Conservation (phyloP, 148 eudicot genomes). For the Fallopia convolvulus region DNA sequence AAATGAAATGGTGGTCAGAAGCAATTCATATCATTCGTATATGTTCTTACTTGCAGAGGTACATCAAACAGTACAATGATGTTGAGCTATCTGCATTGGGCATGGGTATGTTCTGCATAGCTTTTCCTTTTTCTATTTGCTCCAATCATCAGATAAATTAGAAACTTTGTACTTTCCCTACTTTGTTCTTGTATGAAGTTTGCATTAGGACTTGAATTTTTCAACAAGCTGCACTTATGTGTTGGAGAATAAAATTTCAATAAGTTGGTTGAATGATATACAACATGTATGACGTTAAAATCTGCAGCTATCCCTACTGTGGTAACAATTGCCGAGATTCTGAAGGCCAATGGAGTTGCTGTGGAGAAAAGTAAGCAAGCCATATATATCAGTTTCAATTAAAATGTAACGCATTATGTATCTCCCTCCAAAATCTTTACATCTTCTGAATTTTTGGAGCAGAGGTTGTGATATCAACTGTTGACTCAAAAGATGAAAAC, state of each 20-base stretch:
- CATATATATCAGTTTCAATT: neutral
- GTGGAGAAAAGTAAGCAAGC: slow-evolving; percentile 32
- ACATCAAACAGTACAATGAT: slow-evolving; percentile 34
- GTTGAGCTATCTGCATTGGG: slow-evolving; percentile 52
- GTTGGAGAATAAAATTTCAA: neutral
- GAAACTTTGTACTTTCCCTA: neutral
- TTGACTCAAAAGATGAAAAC: slow-evolving; percentile 43
- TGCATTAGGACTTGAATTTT: neutral
- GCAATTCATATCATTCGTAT: neutral
- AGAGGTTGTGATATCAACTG: slow-evolving; percentile 54
- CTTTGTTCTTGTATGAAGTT: neutral
- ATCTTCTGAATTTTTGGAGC: slow-evolving; percentile 8
- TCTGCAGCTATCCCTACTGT: slow-evolving; percentile 49
- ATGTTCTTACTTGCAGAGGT: slow-evolving; percentile 26
- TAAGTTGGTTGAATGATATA: neutral
- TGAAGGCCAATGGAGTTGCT: slow-evolving; percentile 41
- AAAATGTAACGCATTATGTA: neutral
- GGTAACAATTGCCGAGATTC: slow-evolving; percentile 41
- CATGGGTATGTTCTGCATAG: slow-evolving; percentile 26
- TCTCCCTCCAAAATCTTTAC: neutral
- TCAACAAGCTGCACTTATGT: neutral
- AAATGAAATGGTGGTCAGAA: neutral
- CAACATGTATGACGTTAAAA: neutral
- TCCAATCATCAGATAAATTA: neutral
- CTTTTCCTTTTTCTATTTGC: neutral